These are phyloP conservation scores for Plasmodium blacklocki DNA, from an alignment of 169 alveolate genomes.

Conservation along the genomic window DNA sequence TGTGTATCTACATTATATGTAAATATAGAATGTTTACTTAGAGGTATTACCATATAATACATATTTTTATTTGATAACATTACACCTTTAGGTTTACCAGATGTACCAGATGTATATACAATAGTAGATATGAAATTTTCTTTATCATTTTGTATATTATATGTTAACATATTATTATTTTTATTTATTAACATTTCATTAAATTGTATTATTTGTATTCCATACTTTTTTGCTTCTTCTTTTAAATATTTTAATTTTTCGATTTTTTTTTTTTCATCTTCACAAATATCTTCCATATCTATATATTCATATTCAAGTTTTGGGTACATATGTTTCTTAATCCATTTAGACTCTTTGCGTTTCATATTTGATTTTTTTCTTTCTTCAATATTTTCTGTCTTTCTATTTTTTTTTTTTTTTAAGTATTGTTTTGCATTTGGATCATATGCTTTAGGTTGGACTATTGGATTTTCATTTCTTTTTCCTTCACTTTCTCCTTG, in stretches of 20 bases:
- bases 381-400: too few species aligned
- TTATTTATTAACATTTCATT: not conserved
- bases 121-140: conserved; percentile 91
- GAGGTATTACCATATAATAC: conserved; percentile 12
- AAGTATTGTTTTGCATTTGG: too few species aligned
- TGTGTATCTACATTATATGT: conserved; percentile 35
- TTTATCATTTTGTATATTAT: not conserved
- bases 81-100: conserved; percentile 98
- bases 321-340: too few species aligned
- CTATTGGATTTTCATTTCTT: too few species aligned
- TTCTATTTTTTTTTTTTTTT: too few species aligned
- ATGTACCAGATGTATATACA: conserved; percentile 98
- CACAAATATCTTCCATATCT: not conserved
- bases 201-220: not conserved
- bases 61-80: conserved; percentile 89
- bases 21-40: not conserved
- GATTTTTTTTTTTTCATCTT: not conserved
- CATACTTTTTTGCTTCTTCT: not conserved
- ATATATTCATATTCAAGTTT: too few species aligned
- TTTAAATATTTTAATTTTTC: not conserved
- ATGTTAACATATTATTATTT: not conserved
- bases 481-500: too few species aligned
- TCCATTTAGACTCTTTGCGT: too few species aligned
- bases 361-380: too few species aligned
- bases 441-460: too few species aligned